Conservation (phyloP, 257 asterid genomes). For the Solanum dulcamara region DNA sequence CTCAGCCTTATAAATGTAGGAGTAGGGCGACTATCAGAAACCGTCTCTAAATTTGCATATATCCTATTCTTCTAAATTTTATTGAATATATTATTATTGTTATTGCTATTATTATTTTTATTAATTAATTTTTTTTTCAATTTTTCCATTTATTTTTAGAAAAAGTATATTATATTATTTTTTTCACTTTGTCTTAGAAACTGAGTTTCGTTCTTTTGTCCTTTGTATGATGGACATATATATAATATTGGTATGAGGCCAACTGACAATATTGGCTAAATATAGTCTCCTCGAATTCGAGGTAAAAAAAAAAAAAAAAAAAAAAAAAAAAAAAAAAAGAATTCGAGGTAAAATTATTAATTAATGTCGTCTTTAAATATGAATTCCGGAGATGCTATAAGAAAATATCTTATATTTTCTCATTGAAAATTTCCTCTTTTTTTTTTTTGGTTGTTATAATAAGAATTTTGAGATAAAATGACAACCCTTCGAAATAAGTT, state of each 20-base stretch:
- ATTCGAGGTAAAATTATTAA: neutral
- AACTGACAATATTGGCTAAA: neutral
- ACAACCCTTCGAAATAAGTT: neutral
- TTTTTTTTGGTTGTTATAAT: neutral
- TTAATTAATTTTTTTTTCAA: too few species aligned
- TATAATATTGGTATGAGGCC: neutral
- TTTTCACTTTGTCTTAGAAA: neutral
- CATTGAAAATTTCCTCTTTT: neutral
- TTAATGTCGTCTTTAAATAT: neutral
- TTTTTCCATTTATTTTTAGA: neutral
- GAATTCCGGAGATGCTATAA: neutral
- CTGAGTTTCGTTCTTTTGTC: neutral
- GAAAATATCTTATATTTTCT: neutral
- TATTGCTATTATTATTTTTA: neutral
- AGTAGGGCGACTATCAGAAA: neutral
- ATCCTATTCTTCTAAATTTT: neutral
- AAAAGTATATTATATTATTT: neutral
- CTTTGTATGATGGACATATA: neutral
- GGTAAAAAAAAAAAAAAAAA: too few species aligned
- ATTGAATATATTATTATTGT: neutral
- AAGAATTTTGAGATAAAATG: neutral
- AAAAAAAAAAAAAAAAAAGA: too few species aligned
- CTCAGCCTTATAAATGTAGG: neutral
- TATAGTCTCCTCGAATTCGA: neutral
- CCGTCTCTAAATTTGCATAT: accelerated